phyloP scores from a whole-genome alignment of 805 yeast genomes.

The Metschnikowia anglica region DNA sequence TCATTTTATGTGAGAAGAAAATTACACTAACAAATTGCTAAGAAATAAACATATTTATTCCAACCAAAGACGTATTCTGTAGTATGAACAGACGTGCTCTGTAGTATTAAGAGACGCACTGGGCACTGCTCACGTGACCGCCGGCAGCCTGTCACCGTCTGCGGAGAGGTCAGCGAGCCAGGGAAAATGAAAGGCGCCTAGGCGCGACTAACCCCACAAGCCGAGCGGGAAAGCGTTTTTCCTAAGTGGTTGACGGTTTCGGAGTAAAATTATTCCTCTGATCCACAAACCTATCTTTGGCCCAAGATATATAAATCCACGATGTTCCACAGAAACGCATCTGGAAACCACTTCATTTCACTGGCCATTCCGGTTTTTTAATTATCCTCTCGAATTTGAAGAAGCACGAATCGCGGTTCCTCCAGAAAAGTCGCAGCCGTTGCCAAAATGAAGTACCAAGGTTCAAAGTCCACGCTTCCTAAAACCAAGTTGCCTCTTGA shows the following conservation, averaged over 20 bases:
- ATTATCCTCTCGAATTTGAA: too few species aligned
- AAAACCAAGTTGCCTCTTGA: constrained; percentile 10
- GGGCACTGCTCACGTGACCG: background rate
- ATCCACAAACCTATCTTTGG: too few species aligned
- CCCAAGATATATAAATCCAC: too few species aligned
- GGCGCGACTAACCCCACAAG: background rate
- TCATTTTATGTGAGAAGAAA: background rate
- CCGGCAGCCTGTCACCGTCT: background rate
- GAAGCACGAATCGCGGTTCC: too few species aligned
- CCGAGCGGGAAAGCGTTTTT: background rate
- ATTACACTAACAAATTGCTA: constrained; percentile 1
- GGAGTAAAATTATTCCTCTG: background rate
- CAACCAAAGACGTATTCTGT: background rate
- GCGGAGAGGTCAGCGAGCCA: background rate
- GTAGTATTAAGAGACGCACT: too few species aligned
- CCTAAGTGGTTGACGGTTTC: too few species aligned
- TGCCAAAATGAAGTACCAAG: constrained; percentile 3
- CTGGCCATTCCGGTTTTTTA: too few species aligned
- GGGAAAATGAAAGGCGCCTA: background rate
- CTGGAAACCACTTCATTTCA: too few species aligned
- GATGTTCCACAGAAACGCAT: too few species aligned
- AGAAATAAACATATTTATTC: constrained; percentile 5
- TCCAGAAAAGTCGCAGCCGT: constrained; percentile 5
- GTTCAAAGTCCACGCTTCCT: constrained; percentile 1
- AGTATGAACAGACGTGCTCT: background rate